Evolutionary conservation across 192 early-diverging fungal species (phyloP), one percentile per base, ranked within the genome.

Genomic region (Dispira simplex): DNA sequence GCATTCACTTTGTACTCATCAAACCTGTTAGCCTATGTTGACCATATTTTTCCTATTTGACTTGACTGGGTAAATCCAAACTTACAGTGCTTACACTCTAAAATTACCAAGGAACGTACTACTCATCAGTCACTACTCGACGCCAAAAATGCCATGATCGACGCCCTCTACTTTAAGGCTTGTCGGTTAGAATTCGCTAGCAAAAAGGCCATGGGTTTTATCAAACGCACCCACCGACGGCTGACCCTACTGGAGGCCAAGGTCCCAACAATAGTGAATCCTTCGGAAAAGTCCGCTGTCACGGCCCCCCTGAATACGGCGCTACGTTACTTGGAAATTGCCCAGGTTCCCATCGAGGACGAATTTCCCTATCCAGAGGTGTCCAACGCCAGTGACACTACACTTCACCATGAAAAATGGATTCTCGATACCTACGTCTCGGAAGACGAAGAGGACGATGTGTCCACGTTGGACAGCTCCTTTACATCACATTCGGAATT

Each of bases 71-170:
- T 18, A 14, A 18, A 44, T 8, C 1, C 58, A 5, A 11, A 43
- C 26, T 14, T 44, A 43, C 39, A 60, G 58, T 43, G 58, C 58
- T 32, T 60, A 18, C 14, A 60, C 14, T 28, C 18, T 10, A 11
- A 21, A 12, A 27, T 60, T 8, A 28, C 16, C 27, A 28, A 21
- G 14, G 58, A 60, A 21, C 58, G 58, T 44, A 16, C 4, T 11
- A 60, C 58, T 44, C 58, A 60, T 16, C 58, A 60, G 14, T 18
- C 39, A 11, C 11, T 60, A 1, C 32, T 60, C 21, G 58, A 60
- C 0, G 58, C 58, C 58, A 60, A 60, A 43, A 60, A 60, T 60
- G 58, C 25, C 58, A 27, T 60, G 58, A 60, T 60, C 27, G 58
- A 60, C 58, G 58, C 58, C 14, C 58, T 60, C 32, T 60, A 60